A percentile compares a stretch with the other conserved stretches of the same genome.
Evolutionary conservation across 2,329 filamentous ascomycete species (phyloP).

Genomic region (Camillea tinctor): DNA sequence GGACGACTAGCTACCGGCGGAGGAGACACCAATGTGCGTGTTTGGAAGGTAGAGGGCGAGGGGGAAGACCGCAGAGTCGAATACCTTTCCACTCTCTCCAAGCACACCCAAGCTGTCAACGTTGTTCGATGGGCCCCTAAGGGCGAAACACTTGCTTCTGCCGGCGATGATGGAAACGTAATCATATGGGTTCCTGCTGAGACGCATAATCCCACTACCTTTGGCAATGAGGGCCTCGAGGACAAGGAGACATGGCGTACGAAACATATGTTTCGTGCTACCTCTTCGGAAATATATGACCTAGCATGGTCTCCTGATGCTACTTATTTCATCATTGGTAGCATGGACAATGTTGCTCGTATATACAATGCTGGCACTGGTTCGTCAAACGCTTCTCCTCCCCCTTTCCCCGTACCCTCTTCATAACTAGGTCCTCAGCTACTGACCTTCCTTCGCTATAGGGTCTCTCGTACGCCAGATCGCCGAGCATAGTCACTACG

Average conservation of each 20-base stretch:
- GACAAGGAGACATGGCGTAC: constrained; percentile 97
- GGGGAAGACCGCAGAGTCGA: constrained; percentile 87
- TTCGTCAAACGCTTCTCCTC: constrained; percentile 44
- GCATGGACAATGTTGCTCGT: constrained; percentile 97
- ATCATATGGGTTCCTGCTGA: constrained; percentile 94
- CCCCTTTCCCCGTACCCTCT: not conserved
- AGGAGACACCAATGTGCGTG: constrained; percentile 90
- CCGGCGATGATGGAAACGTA: constrained; percentile 95
- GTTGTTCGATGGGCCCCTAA: constrained; percentile 94
- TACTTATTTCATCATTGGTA: constrained; percentile 93
- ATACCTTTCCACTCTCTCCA: constrained; percentile 86
- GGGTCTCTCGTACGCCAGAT: constrained; percentile 31
- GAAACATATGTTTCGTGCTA: constrained; percentile 96
- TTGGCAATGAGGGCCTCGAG: constrained; percentile 82
- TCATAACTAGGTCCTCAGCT: not conserved
- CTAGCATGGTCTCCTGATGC: constrained; percentile 98
- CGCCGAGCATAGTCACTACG: constrained; percentile 65
- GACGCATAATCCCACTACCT: constrained; percentile 60
- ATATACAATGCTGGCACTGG: constrained; percentile 92
- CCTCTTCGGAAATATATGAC: constrained; percentile 95
- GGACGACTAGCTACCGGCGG: constrained; percentile 90
- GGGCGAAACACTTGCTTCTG: constrained; percentile 90
- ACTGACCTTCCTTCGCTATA: constrained; percentile 12
- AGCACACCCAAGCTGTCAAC: constrained; percentile 97
- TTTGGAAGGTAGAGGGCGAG: constrained; percentile 86